phyloP scores from a whole-genome alignment of 768 basidiomycete genomes.

The Kwoniella europaea region DNA sequence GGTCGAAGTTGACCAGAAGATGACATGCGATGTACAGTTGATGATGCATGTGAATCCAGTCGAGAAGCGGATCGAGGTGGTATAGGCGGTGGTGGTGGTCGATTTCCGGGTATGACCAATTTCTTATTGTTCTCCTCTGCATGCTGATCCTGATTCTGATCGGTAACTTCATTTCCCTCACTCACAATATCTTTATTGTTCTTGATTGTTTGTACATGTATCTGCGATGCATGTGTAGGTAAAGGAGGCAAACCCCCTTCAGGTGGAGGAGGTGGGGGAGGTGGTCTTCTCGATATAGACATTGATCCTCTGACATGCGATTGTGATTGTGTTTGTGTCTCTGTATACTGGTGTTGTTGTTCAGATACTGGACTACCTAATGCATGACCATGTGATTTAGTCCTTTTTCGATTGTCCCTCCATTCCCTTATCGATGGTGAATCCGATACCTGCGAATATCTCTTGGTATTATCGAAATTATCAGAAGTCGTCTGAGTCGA shows the following conservation, averaged over 20 bases:
- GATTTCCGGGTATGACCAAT: not conserved
- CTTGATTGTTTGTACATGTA: not conserved
- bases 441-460: conserved; percentile 11
- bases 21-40: not conserved
- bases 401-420: conserved; percentile 7
- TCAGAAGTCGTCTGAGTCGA: conserved; percentile 7
- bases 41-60: not conserved
- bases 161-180: not conserved
- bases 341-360: not conserved
- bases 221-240: not conserved
- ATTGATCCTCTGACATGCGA: not conserved
- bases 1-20: not conserved
- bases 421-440: conserved; percentile 9
- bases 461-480: not conserved
- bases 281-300: conserved; percentile 3
- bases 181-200: not conserved
- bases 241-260: conserved; percentile 5
- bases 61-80: conserved; percentile 21
- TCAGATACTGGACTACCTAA: not conserved
- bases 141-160: not conserved
- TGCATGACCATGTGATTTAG: not conserved
- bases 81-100: conserved; percentile 1
- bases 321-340: not conserved
- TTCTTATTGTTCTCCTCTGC: conserved; percentile 10
- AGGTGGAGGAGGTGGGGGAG: conserved; percentile 6